These are phyloP conservation scores for Pichiaceae sp. DNA, from an alignment of 1,139 yeast species.

Conservation along the genomic window DNA sequence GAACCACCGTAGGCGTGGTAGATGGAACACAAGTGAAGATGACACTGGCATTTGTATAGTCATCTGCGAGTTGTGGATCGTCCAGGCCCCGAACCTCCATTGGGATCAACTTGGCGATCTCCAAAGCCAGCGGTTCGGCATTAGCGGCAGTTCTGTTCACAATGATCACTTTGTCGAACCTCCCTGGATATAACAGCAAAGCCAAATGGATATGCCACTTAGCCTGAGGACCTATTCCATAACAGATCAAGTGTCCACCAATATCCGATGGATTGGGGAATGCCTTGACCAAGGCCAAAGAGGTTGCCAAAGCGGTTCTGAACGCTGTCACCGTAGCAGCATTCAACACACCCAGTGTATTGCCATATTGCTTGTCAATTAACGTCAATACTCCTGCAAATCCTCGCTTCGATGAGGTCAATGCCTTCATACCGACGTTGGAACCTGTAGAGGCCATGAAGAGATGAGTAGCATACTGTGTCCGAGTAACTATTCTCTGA, in stretches of 20 bases:
- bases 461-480: conserved; percentile 37
- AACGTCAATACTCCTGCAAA: conserved; percentile 45
- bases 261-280: conserved; percentile 20
- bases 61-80: conserved; percentile 11
- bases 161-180: conserved; percentile 33
- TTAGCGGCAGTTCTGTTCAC: conserved; percentile 39
- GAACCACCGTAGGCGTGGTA: conserved; percentile 36
- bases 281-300: conserved; percentile 36
- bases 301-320: conserved; percentile 56
- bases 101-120: conserved; percentile 22
- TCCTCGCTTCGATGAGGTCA: conserved; percentile 44
- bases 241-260: conserved; percentile 29
- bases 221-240: conserved; percentile 65
- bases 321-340: conserved; percentile 59
- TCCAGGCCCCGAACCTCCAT: conserved; percentile 3
- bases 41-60: conserved; percentile 29
- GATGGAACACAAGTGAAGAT: conserved; percentile 57
- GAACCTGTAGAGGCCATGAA: conserved; percentile 55
- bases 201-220: conserved; percentile 54
- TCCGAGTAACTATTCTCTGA: conserved; percentile 29
- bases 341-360: conserved; percentile 43
- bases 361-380: conserved; percentile 43
- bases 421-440: conserved; percentile 35
- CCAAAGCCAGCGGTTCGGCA: conserved; percentile 26
- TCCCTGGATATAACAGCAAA: conserved; percentile 30